A percentile compares a stretch with the other conserved stretches of the same genome.
These are phyloP conservation scores for Saccharomyces eubayanus DNA, from an alignment of 805 yeast species.

Conservation along the genomic window DNA sequence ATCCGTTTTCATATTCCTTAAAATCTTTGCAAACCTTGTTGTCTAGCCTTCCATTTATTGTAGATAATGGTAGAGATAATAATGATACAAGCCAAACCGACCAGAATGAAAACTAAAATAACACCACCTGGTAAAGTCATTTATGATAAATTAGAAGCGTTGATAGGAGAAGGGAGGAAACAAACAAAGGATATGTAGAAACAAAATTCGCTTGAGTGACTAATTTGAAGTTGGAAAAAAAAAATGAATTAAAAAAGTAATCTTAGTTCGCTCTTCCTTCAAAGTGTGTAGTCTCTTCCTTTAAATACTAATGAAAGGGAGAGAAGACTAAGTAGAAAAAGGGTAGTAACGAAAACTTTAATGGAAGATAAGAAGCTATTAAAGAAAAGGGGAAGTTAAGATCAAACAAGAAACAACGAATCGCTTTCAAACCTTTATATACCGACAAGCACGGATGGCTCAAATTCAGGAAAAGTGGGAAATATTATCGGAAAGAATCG, in stretches of 20 bases:
- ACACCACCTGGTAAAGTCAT: slow-evolving; percentile 56
- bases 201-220: background rate
- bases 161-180: background rate
- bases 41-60: slow-evolving; percentile 32
- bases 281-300: background rate
- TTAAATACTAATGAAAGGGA: background rate
- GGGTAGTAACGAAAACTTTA: background rate
- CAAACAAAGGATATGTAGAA: background rate
- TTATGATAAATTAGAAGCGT: background rate
- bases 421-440: background rate
- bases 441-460: background rate
- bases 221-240: background rate
- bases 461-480: background rate
- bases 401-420: background rate
- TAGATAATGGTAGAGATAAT: slow-evolving; percentile 24
- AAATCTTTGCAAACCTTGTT: slow-evolving; percentile 33
- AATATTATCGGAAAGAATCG: background rate
- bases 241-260: background rate
- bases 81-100: slow-evolving; percentile 30
- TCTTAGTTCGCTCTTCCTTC: background rate
- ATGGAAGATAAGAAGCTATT: background rate
- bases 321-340: background rate
- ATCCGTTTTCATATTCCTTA: slow-evolving; percentile 7
- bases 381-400: background rate
- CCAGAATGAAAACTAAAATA: slow-evolving; percentile 52